phyloP scores from a whole-genome alignment of 78 protist genomes.

The Dictyostelium citrinum region DNA sequence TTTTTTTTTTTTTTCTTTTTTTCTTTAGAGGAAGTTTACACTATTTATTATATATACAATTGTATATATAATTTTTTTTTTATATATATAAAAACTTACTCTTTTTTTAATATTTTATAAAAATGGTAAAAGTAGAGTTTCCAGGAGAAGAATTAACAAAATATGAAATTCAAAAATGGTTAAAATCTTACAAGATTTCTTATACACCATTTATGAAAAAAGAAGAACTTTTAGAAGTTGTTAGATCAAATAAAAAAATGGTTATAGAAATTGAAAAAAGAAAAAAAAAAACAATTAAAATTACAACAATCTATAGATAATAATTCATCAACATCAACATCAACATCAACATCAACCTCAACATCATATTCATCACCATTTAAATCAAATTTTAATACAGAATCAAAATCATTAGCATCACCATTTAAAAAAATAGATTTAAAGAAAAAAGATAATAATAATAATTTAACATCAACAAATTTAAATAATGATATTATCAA shows the following conservation, averaged over 20 bases:
- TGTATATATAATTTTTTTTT: not conserved
- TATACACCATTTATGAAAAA: conserved; percentile 34
- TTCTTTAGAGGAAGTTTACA: not conserved
- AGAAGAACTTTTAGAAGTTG: conserved; percentile 33
- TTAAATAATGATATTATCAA: not conserved
- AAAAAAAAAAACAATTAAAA: conserved; percentile 14
- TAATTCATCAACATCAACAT: not conserved
- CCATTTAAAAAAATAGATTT: conserved; percentile 46
- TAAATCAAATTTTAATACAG: not conserved
- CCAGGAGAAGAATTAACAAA: conserved; percentile 41
- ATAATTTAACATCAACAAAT: not conserved
- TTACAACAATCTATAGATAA: not conserved
- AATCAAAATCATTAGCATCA: conserved; percentile 41
- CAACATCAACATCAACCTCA: conserved; percentile 34
- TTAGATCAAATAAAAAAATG: conserved; percentile 24
- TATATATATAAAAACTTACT: not conserved
- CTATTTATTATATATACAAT: not conserved
- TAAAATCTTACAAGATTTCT: conserved; percentile 28
- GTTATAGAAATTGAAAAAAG: conserved; percentile 32
- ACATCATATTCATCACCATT: conserved; percentile 1
- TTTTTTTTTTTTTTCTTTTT: not conserved
- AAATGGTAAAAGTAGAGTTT: conserved; percentile 49
- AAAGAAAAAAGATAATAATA: not conserved
- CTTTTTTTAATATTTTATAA: not conserved
- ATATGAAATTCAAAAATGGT: conserved; percentile 70